phyloP scores from a whole-genome alignment of 1,284 basidiomycete species.

The Malassezia pachydermatis region DNA sequence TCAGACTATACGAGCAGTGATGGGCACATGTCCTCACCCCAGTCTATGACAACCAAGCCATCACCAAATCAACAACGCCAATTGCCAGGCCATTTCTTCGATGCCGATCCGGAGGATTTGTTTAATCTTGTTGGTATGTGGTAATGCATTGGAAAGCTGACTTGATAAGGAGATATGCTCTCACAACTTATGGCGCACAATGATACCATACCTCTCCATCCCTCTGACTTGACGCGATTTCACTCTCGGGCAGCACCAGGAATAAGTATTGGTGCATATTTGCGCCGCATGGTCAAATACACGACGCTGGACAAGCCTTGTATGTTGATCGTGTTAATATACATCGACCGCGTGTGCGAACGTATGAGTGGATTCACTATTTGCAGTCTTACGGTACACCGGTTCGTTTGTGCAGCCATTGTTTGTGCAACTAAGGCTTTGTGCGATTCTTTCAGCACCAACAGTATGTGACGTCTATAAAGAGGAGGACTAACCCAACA shows the following conservation, averaged over 20 bases:
- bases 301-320: conserved; percentile 46
- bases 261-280: conserved; percentile 39
- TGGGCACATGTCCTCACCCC: not conserved
- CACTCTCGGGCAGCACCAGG: conserved; percentile 44
- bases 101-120: conserved; percentile 40
- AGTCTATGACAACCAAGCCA: too few species aligned
- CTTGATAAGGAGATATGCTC: conserved; percentile 37
- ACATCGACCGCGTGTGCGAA: conserved; percentile 46
- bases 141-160: not conserved
- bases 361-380: conserved; percentile 43
- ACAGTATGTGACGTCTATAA: conserved; percentile 22
- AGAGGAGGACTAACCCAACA: too few species aligned
- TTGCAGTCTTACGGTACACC: conserved; percentile 45
- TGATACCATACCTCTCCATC: conserved; percentile 43
- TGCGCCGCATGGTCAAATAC: conserved; percentile 45
- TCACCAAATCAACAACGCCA: too few species aligned
- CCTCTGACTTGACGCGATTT: conserved; percentile 43
- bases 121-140: conserved; percentile 35
- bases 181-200: conserved; percentile 42
- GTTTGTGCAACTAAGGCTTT: conserved; percentile 44
- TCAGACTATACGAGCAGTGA: not conserved
- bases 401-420: conserved; percentile 45
- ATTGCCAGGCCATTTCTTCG: conserved; percentile 39
- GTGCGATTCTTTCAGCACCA: conserved; percentile 47
- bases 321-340: conserved; percentile 42